Evolutionary conservation across 2,329 filamentous ascomycete species (phyloP), one percentile per base, ranked within the genome.

Genomic region (Arthroderma uncinatum): DNA sequence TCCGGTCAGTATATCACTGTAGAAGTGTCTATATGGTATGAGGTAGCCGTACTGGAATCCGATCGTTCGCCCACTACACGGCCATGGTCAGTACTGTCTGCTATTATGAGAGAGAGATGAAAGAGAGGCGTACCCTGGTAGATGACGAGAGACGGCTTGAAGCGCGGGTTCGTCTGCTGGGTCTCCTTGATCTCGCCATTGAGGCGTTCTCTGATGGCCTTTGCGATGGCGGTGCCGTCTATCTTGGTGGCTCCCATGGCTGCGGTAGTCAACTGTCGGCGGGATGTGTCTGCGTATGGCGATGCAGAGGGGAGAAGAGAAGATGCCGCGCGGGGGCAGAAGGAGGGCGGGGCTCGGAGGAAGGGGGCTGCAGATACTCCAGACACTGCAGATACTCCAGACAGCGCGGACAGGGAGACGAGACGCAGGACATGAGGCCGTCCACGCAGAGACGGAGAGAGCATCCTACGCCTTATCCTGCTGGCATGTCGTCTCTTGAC

Each of bases 211-310:
- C 93, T 86, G 70, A 97, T 95, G 70, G 78, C 81, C 78, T 92
- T 94, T 65, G 93, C 93, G 76, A 97, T 90, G 71, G 89, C 89
- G 57, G 86, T 95, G 78, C 93, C 93, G 77, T 98, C 93, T 67
- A 98, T 93, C 79, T 90, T 95, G 66, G 80, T 82, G 64, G 89
- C 92, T 65, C 83, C 82, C 91, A 96, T 97, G 69, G 75, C 78
- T 74, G 75, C 68, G 65, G 25, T 25, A 10, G 12, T 33, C 30
- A 21, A 36, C 48, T 52, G 48, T 16, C 21, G 50, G 25, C 10
- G 36, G 36, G 30, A 14, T 10, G 50, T 4, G 33, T 39, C 39
- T 42, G 25, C 9, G 14, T 8, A 53, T 19, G 50, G 50, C 25
- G 50, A 19, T 34, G 19, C 47, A 28, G 47, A 52, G 16, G 25